Conservation (phyloP, 768 basidiomycete species). For the Russula sp. region DNA sequence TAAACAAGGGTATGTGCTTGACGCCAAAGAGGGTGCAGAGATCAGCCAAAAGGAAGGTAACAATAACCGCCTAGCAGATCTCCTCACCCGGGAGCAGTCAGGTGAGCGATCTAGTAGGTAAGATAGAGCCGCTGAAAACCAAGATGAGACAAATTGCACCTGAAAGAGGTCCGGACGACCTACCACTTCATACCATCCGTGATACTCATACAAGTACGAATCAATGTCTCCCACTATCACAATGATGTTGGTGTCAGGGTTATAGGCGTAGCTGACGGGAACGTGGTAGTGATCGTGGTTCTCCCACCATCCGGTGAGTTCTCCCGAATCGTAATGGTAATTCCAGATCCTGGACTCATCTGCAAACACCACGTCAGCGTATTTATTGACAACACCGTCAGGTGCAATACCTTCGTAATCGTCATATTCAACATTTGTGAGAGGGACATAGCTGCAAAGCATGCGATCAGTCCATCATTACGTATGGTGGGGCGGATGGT, state of each 20-base stretch:
- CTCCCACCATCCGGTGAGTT: not conserved
- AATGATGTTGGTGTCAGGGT: not conserved
- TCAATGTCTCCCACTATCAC: not conserved
- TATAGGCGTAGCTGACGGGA: not conserved
- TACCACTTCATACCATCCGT: not conserved
- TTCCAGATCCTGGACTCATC: not conserved
- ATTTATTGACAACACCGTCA: not conserved
- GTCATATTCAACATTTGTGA: not conserved
- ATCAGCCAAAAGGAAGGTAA: not conserved
- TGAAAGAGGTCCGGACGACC: not conserved
- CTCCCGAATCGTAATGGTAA: not conserved
- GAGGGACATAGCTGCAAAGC: not conserved
- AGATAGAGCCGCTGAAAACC: not conserved
- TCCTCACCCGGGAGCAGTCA: not conserved
- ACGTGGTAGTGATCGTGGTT: not conserved
- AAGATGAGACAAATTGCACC: not conserved
- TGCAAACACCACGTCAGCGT: not conserved
- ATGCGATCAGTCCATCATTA: not conserved
- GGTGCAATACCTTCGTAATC: not conserved
- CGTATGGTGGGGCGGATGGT: not conserved
- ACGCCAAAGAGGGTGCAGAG: not conserved
- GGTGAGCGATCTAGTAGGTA: not conserved
- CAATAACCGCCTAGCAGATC: not conserved
- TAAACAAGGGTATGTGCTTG: not conserved
- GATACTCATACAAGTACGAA: not conserved